Evolutionary conservation across 306 rosid genomes (phyloP), one percentile per base, ranked within the genome.

Genomic region (Purshia tridentata): DNA sequence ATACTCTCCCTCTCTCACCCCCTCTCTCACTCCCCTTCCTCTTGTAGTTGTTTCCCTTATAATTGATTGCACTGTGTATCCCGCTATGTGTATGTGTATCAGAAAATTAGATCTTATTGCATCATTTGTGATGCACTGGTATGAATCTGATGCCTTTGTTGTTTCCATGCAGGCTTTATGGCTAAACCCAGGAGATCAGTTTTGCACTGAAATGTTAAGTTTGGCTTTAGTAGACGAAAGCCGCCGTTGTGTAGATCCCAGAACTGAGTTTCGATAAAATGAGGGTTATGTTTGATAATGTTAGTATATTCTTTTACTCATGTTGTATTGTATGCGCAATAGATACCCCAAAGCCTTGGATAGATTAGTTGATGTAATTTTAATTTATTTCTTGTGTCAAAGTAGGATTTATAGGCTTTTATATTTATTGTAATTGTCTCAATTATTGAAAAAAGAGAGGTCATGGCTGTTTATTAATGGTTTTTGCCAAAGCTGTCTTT

Each of bases 131-230:
- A 50, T 14, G 51, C n/a, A 60, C 48, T 65, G 53, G 59, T 77
- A 66, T 71, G 59, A 67, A 74, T 81, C 48, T 44, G 79, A 64
- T 65, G 15, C 40, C 58, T 61, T 65, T 62, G 58, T 80, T 81
- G 51, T 54, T 51, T 62, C 15, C 50, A 71, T 81, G 75, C 75
- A 94, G 99, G 99, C 99, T 23, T 67, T 91, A 64, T 89, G 99
- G 97, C 82, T 89, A 64, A 78, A 85, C 73, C 87, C 99, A 6
- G 97, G 90, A 29, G 97, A 94, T 76, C 99, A 86, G 51, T 91
- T 94, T 71, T 91, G 95, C 85, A 91, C 97, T 4, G 97, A 94
- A 81, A 91, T 94, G 99, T 65, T 91, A 65, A 91, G 86, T 57
- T 51, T 83, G 84, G 99, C 96, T 66, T 85, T 91, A 40, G 67